Evolutionary conservation across 768 basidiomycete species (phyloP), one percentile per base, ranked within the genome.

Genomic region (Saitozyma sp.): DNA sequence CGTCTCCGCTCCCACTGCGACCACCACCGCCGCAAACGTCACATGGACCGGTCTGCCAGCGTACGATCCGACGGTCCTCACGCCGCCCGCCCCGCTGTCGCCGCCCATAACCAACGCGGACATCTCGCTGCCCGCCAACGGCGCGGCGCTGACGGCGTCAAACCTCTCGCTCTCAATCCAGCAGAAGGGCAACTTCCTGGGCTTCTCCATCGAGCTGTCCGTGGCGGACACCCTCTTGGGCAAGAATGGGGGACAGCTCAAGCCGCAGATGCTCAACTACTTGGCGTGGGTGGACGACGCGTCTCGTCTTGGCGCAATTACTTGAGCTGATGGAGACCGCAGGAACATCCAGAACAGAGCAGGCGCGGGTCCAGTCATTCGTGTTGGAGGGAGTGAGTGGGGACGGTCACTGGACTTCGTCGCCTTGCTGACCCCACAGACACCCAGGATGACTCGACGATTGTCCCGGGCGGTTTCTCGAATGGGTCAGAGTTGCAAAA

Each of bases 161-260:
- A 67, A 64, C 17, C 48, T 54, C 13, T 52, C 59, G 20, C 65
- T 86, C 43, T 82, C 82, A 1, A 83, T 83, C 54, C 73, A 76
- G 3, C 80, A 82, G 58, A 71, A 75, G n/a, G 87, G 86, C 17
- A 83, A 85, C 16, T 89, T 89, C 69, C 83, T 86, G 59, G 89
- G 88, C 4, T 89, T 90, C 73, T 88, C 87, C 3, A 83, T 91
- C 45, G 89, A 91, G 77, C 83, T 89, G 82, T 89, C 88, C 46
- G 86, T 90, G 8, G 83, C 86, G 8, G 85, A 84, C 59, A 85
- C 86, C 80, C 82, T 88, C 57, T 68, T 79, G 62, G 78, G 78
- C 16, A 65, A 61, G 8, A 66, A 56, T 67, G 82, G 85, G 8
- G 67, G 62, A 40, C 70, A 74, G 29, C 84, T 88, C 83, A 87